Evolutionary conservation across 1,284 basidiomycete genomes (phyloP).

Genomic region (Apiotrichum veenhuisii): DNA sequence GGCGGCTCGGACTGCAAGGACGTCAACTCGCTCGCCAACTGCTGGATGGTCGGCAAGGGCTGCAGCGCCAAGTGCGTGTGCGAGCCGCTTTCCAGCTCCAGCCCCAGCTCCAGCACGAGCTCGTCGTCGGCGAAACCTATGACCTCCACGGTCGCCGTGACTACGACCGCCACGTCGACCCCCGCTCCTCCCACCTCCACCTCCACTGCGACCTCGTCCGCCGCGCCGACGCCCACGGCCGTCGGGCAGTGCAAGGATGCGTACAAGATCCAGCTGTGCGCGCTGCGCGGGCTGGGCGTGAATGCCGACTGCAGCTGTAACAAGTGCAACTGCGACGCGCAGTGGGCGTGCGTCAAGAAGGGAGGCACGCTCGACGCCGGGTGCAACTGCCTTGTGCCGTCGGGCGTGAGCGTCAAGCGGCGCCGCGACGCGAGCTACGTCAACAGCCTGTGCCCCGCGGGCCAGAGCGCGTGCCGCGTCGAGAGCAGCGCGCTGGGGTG

Average conservation of each 20-base stretch:
- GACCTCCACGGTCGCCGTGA: no score
- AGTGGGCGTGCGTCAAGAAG: constrained; percentile 13
- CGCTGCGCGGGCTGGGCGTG: constrained; percentile 6
- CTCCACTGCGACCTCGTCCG: not conserved
- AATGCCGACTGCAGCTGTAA: constrained; percentile 17
- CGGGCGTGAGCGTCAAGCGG: not conserved
- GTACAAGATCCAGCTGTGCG: constrained; percentile 8
- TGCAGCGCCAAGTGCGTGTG: constrained; percentile 7
- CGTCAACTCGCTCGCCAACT: constrained; percentile 5
- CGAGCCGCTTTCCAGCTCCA: not conserved
- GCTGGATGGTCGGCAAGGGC: constrained; percentile 6
- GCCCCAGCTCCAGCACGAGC: not conserved
- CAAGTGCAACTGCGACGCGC: constrained; percentile 9
- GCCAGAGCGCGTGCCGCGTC: constrained; percentile 15
- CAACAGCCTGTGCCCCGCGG: constrained; percentile 8
- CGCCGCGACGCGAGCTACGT: constrained; percentile 3
- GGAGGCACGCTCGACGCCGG: constrained; percentile 13
- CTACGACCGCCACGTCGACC: no score
- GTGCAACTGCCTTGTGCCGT: constrained; percentile 18
- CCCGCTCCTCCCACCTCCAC: constrained; percentile 1
- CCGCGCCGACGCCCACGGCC: constrained; percentile 1
- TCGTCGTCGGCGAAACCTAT: not conserved
- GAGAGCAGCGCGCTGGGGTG: not conserved
- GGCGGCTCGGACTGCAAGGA: constrained; percentile 1
- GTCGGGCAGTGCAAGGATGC: constrained; percentile 16